A percentile compares a stretch with the other conserved stretches of the same genome.
phyloP scores from a whole-genome alignment of 1,284 basidiomycete genomes.

The Apiotrichum porosum region DNA sequence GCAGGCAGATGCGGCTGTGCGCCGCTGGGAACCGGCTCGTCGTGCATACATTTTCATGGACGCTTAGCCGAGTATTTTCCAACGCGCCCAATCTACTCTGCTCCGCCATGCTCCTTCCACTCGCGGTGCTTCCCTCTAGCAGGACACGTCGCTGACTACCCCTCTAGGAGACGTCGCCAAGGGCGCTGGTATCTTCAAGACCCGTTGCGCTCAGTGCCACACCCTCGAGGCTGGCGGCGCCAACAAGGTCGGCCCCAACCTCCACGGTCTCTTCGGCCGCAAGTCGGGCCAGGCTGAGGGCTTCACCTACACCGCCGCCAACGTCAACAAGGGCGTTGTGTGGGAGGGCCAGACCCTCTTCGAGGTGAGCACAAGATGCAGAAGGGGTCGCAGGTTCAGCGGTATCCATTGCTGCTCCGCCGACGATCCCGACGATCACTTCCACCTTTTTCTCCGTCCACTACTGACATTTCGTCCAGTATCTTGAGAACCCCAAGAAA shows the following conservation, averaged over 20 bases:
- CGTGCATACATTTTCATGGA: too few species aligned
- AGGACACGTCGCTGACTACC: too few species aligned
- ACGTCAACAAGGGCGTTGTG: slow-evolving; percentile 87
- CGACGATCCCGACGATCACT: too few species aligned
- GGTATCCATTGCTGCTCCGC: too few species aligned
- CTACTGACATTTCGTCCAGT: slow-evolving; percentile 9
- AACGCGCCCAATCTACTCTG: too few species aligned
- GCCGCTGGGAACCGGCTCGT: too few species aligned
- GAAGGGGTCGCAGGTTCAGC: background rate
- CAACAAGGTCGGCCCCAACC: slow-evolving; percentile 79
- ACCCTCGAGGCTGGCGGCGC: slow-evolving; percentile 73
- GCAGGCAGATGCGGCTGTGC: too few species aligned
- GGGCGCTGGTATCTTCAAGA: slow-evolving; percentile 73
- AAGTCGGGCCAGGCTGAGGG: slow-evolving; percentile 82
- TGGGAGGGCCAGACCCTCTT: slow-evolving; percentile 55
- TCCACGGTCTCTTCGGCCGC: slow-evolving; percentile 83
- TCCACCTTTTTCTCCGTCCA: background rate
- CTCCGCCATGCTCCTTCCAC: too few species aligned
- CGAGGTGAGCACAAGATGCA: slow-evolving; percentile 26
- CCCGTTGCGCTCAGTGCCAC: slow-evolving; percentile 97
- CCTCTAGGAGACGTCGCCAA: slow-evolving; percentile 72
- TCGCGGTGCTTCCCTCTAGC: too few species aligned
- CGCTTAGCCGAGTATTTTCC: too few species aligned
- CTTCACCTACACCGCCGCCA: slow-evolving; percentile 92
- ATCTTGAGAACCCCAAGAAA: slow-evolving; percentile 48